These are phyloP conservation scores for Nakataea oryzae DNA, from an alignment of 2,329 filamentous ascomycete genomes.

Conservation along the genomic window DNA sequence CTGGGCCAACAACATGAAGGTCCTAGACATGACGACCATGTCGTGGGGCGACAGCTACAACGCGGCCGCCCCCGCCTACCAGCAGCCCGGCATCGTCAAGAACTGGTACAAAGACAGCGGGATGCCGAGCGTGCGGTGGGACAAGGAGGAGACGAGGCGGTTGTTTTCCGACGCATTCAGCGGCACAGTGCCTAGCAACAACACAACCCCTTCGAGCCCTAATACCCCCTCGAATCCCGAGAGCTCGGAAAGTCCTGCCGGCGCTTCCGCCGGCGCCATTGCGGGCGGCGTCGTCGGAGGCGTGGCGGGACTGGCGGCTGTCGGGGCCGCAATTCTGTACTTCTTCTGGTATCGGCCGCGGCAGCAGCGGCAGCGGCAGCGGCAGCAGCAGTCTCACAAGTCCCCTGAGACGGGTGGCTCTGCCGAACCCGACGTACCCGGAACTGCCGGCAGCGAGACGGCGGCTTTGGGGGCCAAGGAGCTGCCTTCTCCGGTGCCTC, in stretches of 20 bases:
- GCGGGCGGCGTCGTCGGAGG: neutral
- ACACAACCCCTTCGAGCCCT: neutral
- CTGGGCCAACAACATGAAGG: neutral
- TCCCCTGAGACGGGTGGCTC: too few species aligned
- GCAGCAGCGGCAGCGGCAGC: too few species aligned
- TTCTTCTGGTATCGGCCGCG: too few species aligned
- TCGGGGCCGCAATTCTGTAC: neutral
- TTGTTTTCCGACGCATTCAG: neutral
- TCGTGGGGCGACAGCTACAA: neutral
- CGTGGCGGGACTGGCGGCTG: neutral
- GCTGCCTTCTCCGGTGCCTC: too few species aligned
- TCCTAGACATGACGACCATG: neutral
- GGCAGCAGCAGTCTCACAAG: too few species aligned
- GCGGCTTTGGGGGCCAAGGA: too few species aligned
- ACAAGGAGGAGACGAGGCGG: neutral
- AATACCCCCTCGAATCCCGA: too few species aligned
- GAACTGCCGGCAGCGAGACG: too few species aligned
- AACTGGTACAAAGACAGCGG: neutral
- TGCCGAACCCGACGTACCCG: too few species aligned
- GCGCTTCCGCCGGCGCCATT: neutral
- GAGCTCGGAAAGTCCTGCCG: neutral
- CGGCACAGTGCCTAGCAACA: neutral
- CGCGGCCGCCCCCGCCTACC: neutral
- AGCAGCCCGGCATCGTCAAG: neutral
- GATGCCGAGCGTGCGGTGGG: neutral